Base-by-base conservation (phyloP, 225 moss, liverwort and hornwort species). In the Sphagnum tenellum region DNA sequence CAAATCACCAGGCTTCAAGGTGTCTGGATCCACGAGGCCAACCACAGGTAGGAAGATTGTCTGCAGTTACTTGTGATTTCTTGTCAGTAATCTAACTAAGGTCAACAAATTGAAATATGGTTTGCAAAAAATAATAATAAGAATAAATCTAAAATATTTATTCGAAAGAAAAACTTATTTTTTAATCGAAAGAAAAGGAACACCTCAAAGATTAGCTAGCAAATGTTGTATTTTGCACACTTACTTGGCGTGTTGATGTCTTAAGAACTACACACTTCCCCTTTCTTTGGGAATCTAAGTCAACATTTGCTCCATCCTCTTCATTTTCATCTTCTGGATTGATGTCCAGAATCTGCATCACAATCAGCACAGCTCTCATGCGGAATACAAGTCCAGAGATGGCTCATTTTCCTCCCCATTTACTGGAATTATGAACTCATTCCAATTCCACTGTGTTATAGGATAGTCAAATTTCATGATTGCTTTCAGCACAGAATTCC, bases 221-320 rank as follows among this genome's bases (percentile, higher is more conserved):
- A 29, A 29, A 29, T 29, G 29, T 29, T 29, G 29, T 29, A 29
- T 29, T 29, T 29, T 29, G 29, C 0, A 29, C n/a, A 67, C 56
- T 74, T 77, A 83, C 83, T 67, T 83, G 83, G 7, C 83, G 79
- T 14, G 83, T 79, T 60, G 83, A 83, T 44, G 83, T 83, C 74
- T 83, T 83, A 71, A 79, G 55, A 62, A 83, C 83, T 1, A 83
- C 83, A 70, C 83, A 83, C 69, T 83, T 83, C 46, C 83, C 83
- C 71, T 83, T 83, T 49, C 83, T 68, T 64, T 83, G 83, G 4
- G 79, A 83, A 67, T 83, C 83, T 47, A 83, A 54, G 66, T 83
- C 83, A 52, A 83, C 83, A 63, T 83, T 83, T 45, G 83, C 83
- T 50, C 83, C 83, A 62, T 83, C 83, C 66, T 83, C 83, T 59